Evolutionary conservation across 1,139 yeast genomes (phyloP).

Genomic region (Hemisphaericaspora xylanilytica): DNA sequence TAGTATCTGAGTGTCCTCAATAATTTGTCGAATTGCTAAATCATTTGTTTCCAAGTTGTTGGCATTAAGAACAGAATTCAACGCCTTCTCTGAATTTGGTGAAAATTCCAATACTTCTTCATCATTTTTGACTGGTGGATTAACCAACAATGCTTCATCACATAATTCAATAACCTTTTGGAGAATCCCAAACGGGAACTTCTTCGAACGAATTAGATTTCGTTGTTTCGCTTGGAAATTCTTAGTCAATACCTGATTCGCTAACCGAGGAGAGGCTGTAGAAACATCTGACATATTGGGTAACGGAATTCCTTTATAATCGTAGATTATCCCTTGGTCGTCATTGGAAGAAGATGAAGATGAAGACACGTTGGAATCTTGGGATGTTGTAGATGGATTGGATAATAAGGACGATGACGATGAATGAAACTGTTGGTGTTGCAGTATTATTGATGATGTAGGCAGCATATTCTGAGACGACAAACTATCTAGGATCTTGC

Average conservation of each 20-base stretch:
- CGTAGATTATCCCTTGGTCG: constrained; percentile 23
- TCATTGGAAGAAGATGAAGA: constrained; percentile 15
- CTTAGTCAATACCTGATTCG: constrained; percentile 24
- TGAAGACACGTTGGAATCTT: constrained; percentile 16
- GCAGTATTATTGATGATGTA: constrained; percentile 7
- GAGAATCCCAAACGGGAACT: constrained; percentile 67
- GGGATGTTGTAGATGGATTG: constrained; percentile 17
- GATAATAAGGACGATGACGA: constrained; percentile 22
- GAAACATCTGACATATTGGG: constrained; percentile 28
- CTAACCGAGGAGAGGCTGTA: constrained; percentile 18
- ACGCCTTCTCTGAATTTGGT: constrained; percentile 69
- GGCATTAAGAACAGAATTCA: constrained; percentile 47
- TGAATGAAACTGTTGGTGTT: constrained; percentile 12
- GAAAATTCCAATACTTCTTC: constrained; percentile 44
- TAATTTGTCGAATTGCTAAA: constrained; percentile 58
- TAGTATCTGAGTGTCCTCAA: constrained; percentile 65
- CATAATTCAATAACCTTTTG: constrained; percentile 65
- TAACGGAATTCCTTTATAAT: constrained; percentile 62
- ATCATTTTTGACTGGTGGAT: constrained; percentile 50
- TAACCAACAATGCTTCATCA: constrained; percentile 72
- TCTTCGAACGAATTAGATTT: constrained; percentile 28
- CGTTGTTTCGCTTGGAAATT: constrained; percentile 26
- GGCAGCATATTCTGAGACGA: constrained; percentile 19
- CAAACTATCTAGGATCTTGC: constrained; percentile 42
- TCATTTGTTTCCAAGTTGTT: constrained; percentile 48